Evolutionary conservation across 192 early-diverging fungal species (phyloP).

Genomic region (Jimgerdemannia flammicorona): DNA sequence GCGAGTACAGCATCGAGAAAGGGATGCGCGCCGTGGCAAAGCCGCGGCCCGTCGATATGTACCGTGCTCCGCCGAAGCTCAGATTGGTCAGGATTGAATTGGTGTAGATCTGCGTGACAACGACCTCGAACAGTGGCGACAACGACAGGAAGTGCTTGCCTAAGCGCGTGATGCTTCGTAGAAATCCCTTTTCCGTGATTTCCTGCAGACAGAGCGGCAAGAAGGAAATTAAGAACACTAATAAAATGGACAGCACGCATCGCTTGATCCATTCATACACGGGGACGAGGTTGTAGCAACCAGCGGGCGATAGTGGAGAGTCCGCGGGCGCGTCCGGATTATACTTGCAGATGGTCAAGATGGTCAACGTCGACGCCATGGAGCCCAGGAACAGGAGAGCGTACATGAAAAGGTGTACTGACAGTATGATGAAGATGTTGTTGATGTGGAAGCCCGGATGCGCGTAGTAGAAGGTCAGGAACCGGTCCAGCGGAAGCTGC

Average conservation of each 20-base stretch:
- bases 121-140: constrained; percentile 83
- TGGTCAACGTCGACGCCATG: constrained; percentile 56
- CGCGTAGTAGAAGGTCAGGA: constrained; percentile 87
- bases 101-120: constrained; percentile 81
- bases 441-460: constrained; percentile 91
- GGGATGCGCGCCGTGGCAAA: constrained; percentile 78
- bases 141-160: constrained; percentile 83
- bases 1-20: constrained; percentile 72
- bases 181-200: constrained; percentile 78
- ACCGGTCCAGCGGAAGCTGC: constrained; percentile 79
- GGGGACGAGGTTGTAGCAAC: constrained; percentile 68
- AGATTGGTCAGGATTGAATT: constrained; percentile 78
- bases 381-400: constrained; percentile 73
- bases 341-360: constrained; percentile 53
- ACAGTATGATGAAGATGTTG: constrained; percentile 84
- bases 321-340: constrained; percentile 44
- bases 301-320: constrained; percentile 34
- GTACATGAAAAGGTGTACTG: constrained; percentile 79
- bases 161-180: constrained; percentile 65
- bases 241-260: constrained; percentile 73
- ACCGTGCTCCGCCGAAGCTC: constrained; percentile 77
- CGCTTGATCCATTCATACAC: constrained; percentile 78
- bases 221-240: constrained; percentile 78
- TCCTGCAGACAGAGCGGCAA: constrained; percentile 82
- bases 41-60: constrained; percentile 81